Evolutionary conservation across 768 basidiomycete species (phyloP).

Genomic region (Holtermannia corniformis): DNA sequence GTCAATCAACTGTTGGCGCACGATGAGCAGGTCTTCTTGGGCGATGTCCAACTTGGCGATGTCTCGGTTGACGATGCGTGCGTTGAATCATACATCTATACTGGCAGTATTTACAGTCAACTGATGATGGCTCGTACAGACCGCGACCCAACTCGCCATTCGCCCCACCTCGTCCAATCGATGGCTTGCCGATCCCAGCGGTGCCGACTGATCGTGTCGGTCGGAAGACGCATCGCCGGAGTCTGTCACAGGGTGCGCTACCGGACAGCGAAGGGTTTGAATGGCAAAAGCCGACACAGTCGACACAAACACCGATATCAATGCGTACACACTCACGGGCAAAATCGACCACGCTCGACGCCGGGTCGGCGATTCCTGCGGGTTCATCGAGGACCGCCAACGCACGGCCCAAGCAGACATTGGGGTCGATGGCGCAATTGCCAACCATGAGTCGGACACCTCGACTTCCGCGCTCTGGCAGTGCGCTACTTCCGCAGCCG

Average conservation of each 20-base stretch:
- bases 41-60: neutral
- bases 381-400: too few species aligned
- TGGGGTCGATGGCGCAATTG: too few species aligned
- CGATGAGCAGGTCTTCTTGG: neutral
- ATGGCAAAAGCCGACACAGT: neutral
- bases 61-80: neutral
- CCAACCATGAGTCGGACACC: too few species aligned
- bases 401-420: too few species aligned
- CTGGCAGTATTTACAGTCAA: too few species aligned
- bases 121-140: neutral
- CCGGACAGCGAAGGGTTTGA: neutral
- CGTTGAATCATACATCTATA: too few species aligned
- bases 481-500: too few species aligned
- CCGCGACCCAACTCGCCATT: neutral
- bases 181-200: neutral
- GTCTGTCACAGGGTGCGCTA: neutral
- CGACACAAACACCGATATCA: too few species aligned
- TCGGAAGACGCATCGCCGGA: neutral
- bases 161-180: neutral
- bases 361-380: too few species aligned
- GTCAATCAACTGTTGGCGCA: neutral
- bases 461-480: too few species aligned
- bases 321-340: too few species aligned
- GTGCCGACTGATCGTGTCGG: neutral
- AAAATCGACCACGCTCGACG: too few species aligned